phyloP scores from a whole-genome alignment of 2,329 filamentous ascomycete species.

The Chaetomiaceae sp. region DNA sequence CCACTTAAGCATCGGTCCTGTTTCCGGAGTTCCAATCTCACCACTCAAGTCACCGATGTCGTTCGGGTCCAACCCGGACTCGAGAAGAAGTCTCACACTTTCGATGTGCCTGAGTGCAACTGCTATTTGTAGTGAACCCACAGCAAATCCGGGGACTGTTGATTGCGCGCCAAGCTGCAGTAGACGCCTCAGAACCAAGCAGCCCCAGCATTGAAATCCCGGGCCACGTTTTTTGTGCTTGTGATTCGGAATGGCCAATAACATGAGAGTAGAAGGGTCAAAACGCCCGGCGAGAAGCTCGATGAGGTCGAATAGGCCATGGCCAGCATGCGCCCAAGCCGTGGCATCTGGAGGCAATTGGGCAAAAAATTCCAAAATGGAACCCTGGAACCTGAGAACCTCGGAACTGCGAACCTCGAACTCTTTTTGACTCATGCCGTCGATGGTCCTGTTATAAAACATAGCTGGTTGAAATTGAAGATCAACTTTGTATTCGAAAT shows the following conservation, averaged over 20 bases:
- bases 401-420: not conserved
- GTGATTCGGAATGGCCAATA: not conserved
- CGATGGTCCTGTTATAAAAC: not conserved
- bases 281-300: not conserved
- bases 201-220: not conserved
- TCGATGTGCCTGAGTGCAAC: not conserved
- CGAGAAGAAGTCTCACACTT: conserved; percentile 3
- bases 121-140: conserved; percentile 2
- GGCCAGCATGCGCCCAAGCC: not conserved
- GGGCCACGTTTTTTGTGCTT: not conserved
- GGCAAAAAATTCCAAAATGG: conserved; percentile 4
- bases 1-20: not conserved
- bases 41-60: conserved; percentile 3
- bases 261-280: conserved; percentile 2
- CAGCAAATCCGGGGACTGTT: not conserved
- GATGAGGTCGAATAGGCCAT: not conserved
- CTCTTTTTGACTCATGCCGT: not conserved
- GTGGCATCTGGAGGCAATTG: not conserved
- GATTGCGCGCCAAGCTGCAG: not conserved
- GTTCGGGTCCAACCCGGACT: conserved; percentile 13
- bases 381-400: not conserved
- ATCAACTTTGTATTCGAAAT: not conserved
- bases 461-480: not conserved
- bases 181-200: not conserved
- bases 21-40: conserved; percentile 3